These are phyloP conservation scores for Fusarium lateritium DNA, from an alignment of 2,329 filamentous ascomycete species.

Conservation along the genomic window DNA sequence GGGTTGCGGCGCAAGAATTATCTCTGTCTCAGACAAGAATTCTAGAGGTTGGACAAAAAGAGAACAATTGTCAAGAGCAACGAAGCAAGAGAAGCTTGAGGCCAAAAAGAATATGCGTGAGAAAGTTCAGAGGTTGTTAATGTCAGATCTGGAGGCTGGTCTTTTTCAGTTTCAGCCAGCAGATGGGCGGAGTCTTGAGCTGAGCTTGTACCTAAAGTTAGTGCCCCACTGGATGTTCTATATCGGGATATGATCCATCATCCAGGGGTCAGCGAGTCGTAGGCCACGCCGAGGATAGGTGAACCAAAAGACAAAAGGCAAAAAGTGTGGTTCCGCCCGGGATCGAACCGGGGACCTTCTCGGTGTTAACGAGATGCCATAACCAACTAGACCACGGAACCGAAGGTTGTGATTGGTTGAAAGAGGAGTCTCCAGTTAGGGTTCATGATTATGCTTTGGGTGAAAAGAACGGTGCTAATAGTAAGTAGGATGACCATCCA, in stretches of 20 bases:
- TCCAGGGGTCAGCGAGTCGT: conserved; percentile 27
- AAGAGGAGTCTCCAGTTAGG: not conserved
- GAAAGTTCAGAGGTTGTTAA: conserved; percentile 10
- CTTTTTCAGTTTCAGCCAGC: conserved; percentile 23
- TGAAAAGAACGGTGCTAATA: too few species aligned
- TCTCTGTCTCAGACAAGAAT: conserved; percentile 1
- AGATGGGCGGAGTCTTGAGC: conserved; percentile 27
- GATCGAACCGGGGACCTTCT: conserved; percentile 30
- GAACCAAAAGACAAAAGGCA: not conserved
- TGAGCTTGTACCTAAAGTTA: conserved; percentile 25
- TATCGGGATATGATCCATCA: conserved; percentile 24
- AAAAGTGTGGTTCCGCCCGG: conserved; percentile 24
- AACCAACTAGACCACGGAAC: conserved; percentile 30
- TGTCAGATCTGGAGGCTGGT: conserved; percentile 31
- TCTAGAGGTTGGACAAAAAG: not conserved
- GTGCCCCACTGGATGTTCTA: conserved; percentile 23
- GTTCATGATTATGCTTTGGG: not conserved
- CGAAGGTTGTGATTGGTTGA: conserved; percentile 6
- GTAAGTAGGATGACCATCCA: too few species aligned
- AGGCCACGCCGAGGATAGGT: not conserved
- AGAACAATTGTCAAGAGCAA: conserved; percentile 18
- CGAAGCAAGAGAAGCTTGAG: not conserved
- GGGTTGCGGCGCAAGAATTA: conserved; percentile 35
- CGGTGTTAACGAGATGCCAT: conserved; percentile 32
- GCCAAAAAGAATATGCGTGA: not conserved